These are phyloP conservation scores for Secale cereale DNA, from an alignment of 176 grass and related monocot species.

Conservation along the genomic window DNA sequence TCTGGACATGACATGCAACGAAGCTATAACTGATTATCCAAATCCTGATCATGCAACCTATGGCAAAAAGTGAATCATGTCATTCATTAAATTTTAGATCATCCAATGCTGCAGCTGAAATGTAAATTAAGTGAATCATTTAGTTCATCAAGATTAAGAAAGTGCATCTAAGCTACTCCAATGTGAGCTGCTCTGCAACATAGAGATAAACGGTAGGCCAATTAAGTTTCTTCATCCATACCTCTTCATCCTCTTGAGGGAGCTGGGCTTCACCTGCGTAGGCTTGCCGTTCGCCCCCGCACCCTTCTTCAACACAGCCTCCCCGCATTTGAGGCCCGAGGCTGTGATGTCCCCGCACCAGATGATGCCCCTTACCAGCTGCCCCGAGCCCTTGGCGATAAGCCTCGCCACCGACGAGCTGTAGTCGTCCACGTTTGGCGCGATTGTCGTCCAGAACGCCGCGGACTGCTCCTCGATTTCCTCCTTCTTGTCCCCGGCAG, in stretches of 20 bases:
- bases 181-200: neutral
- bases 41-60: neutral
- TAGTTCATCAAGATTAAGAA: neutral
- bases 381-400: conserved; percentile 69
- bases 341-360: conserved; percentile 92
- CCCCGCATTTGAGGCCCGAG: conserved; percentile 53
- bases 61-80: neutral
- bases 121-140: neutral
- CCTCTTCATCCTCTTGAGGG: conserved; percentile 93
- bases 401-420: conserved; percentile 61
- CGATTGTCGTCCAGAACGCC: conserved; percentile 89
- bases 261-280: conserved; percentile 57
- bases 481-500: conserved; percentile 68
- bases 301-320: conserved; percentile 55
- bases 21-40: neutral
- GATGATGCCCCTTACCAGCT: conserved; percentile 78
- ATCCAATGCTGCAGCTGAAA: neutral
- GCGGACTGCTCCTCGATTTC: conserved; percentile 70
- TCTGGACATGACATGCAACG: neutral
- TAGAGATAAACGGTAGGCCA: neutral
- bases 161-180: neutral
- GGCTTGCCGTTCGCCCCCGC: conserved; percentile 43
- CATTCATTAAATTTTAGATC: neutral
- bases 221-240: conserved; percentile 24
- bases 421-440: conserved; percentile 95